Percentiles rank a stretch among this genome's conserved stretches.
phyloP scores from a whole-genome alignment of 2,329 filamentous ascomycete species.

The Myriosclerotinia duriaeana region DNA sequence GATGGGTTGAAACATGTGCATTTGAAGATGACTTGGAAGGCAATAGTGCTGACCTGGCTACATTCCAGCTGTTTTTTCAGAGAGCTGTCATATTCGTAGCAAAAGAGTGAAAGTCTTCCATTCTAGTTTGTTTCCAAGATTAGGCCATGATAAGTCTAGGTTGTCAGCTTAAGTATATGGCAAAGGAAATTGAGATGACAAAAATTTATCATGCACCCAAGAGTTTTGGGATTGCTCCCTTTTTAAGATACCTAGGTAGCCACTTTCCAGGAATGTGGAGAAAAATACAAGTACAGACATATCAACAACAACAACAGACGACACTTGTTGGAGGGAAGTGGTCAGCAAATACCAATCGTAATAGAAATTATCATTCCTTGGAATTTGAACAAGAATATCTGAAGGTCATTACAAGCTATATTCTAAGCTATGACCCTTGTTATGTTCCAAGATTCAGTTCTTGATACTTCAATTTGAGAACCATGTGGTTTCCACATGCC shows the following conservation, averaged over 20 bases:
- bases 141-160: neutral
- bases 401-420: neutral
- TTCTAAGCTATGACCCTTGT: neutral
- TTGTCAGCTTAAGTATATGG: neutral
- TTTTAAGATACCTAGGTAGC: neutral
- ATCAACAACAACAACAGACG: constrained; percentile 14
- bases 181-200: neutral
- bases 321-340: neutral
- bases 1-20: neutral
- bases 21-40: neutral
- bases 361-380: neutral
- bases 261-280: constrained; percentile 7
- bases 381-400: neutral
- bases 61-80: constrained; percentile 1
- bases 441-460: neutral
- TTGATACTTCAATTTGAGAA: neutral
- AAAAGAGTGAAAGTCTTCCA: neutral
- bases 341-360: neutral
- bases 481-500: constrained; percentile 17
- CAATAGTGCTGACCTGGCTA: neutral
- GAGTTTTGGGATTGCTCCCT: constrained; percentile 1
- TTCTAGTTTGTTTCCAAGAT: neutral
- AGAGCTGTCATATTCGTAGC: neutral
- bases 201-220: neutral
- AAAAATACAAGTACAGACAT: neutral